Evolutionary conservation across 345 rosid genomes (phyloP).

Genomic region (Hirschfeldia incana): DNA sequence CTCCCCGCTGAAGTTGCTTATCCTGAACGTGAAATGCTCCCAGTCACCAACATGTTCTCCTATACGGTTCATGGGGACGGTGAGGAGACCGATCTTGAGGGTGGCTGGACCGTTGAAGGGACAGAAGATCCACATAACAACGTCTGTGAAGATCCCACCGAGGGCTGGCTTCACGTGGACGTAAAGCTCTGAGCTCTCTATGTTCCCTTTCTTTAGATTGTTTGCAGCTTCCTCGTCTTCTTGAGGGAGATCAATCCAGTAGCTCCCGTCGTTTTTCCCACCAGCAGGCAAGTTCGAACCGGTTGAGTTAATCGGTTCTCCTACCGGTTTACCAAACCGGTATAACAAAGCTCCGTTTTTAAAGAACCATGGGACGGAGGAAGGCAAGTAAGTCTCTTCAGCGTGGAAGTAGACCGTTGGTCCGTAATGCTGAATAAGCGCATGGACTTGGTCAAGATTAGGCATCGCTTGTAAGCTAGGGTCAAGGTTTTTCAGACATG

Average conservation of each 20-base stretch:
- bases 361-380: slow-evolving; percentile 89
- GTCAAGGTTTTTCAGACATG: slow-evolving; percentile 77
- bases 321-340: slow-evolving; percentile 43
- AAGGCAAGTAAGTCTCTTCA: slow-evolving; percentile 78
- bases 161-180: slow-evolving; percentile 82
- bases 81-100: slow-evolving; percentile 72
- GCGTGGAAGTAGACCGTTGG: slow-evolving; percentile 91
- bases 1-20: slow-evolving; percentile 78
- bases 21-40: slow-evolving; percentile 84
- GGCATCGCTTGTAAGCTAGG: slow-evolving; percentile 66
- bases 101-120: slow-evolving; percentile 94
- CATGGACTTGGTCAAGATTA: slow-evolving; percentile 69
- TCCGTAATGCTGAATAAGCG: slow-evolving; percentile 73
- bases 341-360: slow-evolving; percentile 78
- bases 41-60: slow-evolving; percentile 90
- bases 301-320: slow-evolving; percentile 50
- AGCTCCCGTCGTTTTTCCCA: slow-evolving; percentile 70
- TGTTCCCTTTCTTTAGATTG: slow-evolving; percentile 51
- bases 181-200: slow-evolving; percentile 82
- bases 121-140: slow-evolving; percentile 89
- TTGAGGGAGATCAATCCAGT: slow-evolving; percentile 83
- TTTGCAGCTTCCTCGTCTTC: slow-evolving; percentile 49
- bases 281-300: slow-evolving; percentile 76
- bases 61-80: slow-evolving; percentile 58
- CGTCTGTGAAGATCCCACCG: slow-evolving; percentile 86